These are phyloP conservation scores for Ceratocystis albifundus DNA, from an alignment of 2,329 filamentous ascomycete species.

Conservation along the genomic window DNA sequence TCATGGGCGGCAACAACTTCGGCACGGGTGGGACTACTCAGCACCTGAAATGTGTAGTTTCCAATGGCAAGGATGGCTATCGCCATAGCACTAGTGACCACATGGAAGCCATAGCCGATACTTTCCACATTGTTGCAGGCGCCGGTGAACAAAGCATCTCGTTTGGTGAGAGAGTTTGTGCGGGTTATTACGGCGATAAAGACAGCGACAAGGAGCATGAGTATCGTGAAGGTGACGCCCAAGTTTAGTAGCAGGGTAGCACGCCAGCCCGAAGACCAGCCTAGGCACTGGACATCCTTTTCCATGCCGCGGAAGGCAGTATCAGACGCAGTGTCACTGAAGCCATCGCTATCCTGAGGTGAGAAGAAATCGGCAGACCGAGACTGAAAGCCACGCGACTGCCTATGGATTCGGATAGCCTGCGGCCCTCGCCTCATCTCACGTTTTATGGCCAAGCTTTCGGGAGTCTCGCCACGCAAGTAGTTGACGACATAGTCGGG, in stretches of 20 bases:
- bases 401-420: constrained; percentile 17
- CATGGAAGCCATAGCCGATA: constrained; percentile 36
- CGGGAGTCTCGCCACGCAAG: constrained; percentile 44
- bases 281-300: constrained; percentile 22
- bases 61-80: constrained; percentile 38
- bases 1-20: constrained; percentile 40
- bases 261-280: constrained; percentile 37
- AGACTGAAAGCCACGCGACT: constrained; percentile 27
- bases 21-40: constrained; percentile 41
- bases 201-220: constrained; percentile 29
- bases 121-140: constrained; percentile 31
- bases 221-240: constrained; percentile 13
- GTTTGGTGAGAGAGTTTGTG: constrained; percentile 30
- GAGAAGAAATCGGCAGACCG: constrained; percentile 30
- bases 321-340: constrained; percentile 6
- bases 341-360: constrained; percentile 24
- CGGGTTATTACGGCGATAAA: constrained; percentile 33
- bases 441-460: constrained; percentile 39
- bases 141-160: constrained; percentile 33
- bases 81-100: constrained; percentile 35
- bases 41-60: constrained; percentile 45
- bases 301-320: constrained; percentile 13
- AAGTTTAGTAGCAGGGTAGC: constrained; percentile 37
- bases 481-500: constrained; percentile 47
- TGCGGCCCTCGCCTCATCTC: constrained; percentile 27